Evolutionary conservation across 1,284 basidiomycete species (phyloP), one percentile per base, ranked within the genome.

Genomic region (Ustilago nuda): DNA sequence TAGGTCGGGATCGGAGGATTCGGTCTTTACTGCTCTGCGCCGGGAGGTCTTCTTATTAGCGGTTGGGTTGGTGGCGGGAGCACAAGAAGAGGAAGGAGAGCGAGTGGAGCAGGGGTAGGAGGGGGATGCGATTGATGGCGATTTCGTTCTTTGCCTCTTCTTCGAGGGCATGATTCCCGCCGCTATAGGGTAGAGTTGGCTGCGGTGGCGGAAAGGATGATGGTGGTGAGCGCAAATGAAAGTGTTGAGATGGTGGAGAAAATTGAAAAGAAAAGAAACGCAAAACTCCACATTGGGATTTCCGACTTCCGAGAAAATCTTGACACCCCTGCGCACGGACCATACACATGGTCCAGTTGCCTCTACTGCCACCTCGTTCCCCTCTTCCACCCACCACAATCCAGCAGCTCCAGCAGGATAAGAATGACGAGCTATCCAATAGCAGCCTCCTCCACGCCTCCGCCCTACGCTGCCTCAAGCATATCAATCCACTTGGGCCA

Each of bases 401-500:
- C 41, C 35, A 7, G 4, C 37, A n/a, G 19, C 32, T 12, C 8
- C 0, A 9, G 11, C 35, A 30, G 8, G 32, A 37, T 15, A 19
- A 72, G 60, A 60, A 56, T 60, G 36, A 19, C 60, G 23, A 33
- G 23, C 41, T 72, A 72, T 46, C 60, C 70, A 23, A 36, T 46
- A 8, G 65, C 57, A 19, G 61, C 67, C 1, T 71, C 67, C 4
- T 67, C 72, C 13, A 75, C 64, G 3, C 72, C 72, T 8, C 67
- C 72, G 4, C 63, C 66, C 1, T 68, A 67, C 19, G 48, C 52
- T 2, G 7, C 50, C 9, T 52, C 45, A n/a, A 13, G 23, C 23
- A 27, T 50, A 19, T 56, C 56, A 0, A 5, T 35, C 4, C 39
- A 66, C 15, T 51, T 77, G 11, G 75, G 86, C 4, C 80, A 84